Base-by-base conservation (phyloP, 1,139 yeast species). In the Kodamaea fungicola region DNA sequence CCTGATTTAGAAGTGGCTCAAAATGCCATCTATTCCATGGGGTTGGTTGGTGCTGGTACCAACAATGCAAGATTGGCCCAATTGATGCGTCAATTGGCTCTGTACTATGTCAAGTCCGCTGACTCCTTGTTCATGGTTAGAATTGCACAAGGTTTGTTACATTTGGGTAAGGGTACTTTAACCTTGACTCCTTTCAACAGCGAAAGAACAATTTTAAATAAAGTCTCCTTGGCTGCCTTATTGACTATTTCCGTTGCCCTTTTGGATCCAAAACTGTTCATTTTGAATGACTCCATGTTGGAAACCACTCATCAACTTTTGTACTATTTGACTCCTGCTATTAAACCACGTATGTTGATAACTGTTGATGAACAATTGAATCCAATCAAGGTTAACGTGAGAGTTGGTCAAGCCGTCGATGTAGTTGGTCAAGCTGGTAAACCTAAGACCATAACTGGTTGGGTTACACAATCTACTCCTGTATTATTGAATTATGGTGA, bases 391-490 rank as follows among this genome's bases (percentile, higher is more conserved):
- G 97, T 92, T 8, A 92, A 89, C 52, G 98, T 92, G 7, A 80
- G 98, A 57, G 97, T 94, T 28, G 98, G 98, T 47, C 97, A 92
- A 67, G 97, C 98, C 4, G 98, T 94, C 32, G 98, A 94, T 60
- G 88, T 90, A 32, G 97, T 94, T 44, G 98, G 98, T 27, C 97
- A 90, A 62, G 98, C 97, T 0, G 98, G 99, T 68, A 88, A 88
- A 54, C 98, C 98, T 30, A 92, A 92, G 70, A 90, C 97, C 21
- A 94, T 94, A 35, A 94, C 98, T 4, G 98, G 98, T 30, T 94
- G 98, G 98, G 97, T 92, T 19, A 94, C 99, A 1, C 98, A 94
- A 58, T 86, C 95, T 6, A 92, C 98, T 0, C 99, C 99, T 0
- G 98, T 92, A 19, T 71, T 94, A 51, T 72, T 94, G 44, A 90